phyloP scores from a whole-genome alignment of 2,329 filamentous ascomycete species.

The Phaeomoniella chlamydospora region DNA sequence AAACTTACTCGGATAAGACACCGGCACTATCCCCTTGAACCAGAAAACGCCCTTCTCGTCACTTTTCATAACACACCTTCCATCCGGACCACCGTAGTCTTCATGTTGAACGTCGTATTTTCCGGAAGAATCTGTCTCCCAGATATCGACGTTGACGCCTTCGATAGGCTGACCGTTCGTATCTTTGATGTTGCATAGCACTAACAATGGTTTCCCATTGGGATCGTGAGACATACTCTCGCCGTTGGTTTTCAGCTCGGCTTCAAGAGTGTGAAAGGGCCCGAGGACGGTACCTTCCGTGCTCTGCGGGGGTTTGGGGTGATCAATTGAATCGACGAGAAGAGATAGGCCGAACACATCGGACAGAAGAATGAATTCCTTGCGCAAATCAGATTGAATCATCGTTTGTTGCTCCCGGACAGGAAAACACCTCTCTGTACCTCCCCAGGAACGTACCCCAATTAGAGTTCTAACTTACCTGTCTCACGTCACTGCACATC shows the following conservation, averaged over 20 bases:
- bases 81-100: slow-evolving; percentile 49
- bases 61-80: slow-evolving; percentile 54
- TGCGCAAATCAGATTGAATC: background rate
- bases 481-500: slow-evolving; percentile 58
- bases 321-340: slow-evolving; percentile 69
- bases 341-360: slow-evolving; percentile 68
- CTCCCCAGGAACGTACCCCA: too few relatives aligned
- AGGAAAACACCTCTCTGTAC: too few relatives aligned
- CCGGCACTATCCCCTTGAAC: slow-evolving; percentile 74
- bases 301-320: slow-evolving; percentile 55
- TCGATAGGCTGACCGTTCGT: slow-evolving; percentile 46
- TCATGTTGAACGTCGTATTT: slow-evolving; percentile 71
- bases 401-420: background rate
- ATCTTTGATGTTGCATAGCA: slow-evolving; percentile 59
- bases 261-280: slow-evolving; percentile 73
- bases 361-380: slow-evolving; percentile 72
- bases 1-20: slow-evolving; percentile 76
- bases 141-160: slow-evolving; percentile 63
- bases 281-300: slow-evolving; percentile 73
- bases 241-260: slow-evolving; percentile 39
- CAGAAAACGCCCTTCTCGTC: slow-evolving; percentile 64
- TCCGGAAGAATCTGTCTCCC: slow-evolving; percentile 71
- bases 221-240: slow-evolving; percentile 52
- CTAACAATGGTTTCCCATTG: slow-evolving; percentile 54
- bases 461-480: too few relatives aligned